Conservation (phyloP, 2,329 filamentous ascomycete genomes). For the Chrysoporthe puriensis region DNA sequence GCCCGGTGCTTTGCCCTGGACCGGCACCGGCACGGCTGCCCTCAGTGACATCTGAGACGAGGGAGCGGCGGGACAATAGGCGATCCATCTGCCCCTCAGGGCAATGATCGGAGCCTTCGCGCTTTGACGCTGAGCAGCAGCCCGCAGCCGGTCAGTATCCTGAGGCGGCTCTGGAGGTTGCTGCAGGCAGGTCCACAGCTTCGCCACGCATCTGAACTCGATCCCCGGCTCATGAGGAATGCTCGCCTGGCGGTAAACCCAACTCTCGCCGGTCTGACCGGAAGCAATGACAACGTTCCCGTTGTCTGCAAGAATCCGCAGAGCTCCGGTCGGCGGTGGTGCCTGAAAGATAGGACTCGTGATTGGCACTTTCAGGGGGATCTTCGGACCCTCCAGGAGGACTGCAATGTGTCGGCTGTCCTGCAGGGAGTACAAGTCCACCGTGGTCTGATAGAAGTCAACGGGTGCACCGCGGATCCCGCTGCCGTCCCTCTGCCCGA, state of each 20-base stretch:
- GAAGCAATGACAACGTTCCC: conserved; percentile 77
- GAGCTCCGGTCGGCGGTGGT: conserved; percentile 71
- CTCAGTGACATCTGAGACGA: conserved; percentile 72
- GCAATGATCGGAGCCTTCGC: conserved; percentile 68
- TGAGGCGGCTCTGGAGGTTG: conserved; percentile 54
- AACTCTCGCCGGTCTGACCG: conserved; percentile 84
- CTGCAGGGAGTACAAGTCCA: conserved; percentile 85
- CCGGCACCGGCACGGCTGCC: conserved; percentile 63
- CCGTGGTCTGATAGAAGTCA: conserved; percentile 79
- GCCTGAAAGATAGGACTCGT: conserved; percentile 68
- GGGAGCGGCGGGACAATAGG: conserved; percentile 73
- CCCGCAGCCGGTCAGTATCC: conserved; percentile 49
- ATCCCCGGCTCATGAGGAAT: conserved; percentile 47
- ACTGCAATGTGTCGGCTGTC: conserved; percentile 73
- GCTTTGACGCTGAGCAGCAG: conserved; percentile 45
- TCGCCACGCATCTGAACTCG: conserved; percentile 72
- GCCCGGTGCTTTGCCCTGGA: conserved; percentile 59
- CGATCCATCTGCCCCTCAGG: conserved; percentile 74
- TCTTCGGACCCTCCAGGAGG: conserved; percentile 70
- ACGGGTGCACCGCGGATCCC: conserved; percentile 44
- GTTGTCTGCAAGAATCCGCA: conserved; percentile 73
- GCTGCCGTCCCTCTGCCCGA: conserved; percentile 30
- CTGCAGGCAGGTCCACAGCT: conserved; percentile 89
- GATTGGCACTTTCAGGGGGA: conserved; percentile 61
- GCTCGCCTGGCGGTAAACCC: conserved; percentile 66